Evolutionary conservation across 2,329 filamentous ascomycete species (phyloP), one percentile per base, ranked within the genome.

Genomic region (Sporothrix dimorphospora): DNA sequence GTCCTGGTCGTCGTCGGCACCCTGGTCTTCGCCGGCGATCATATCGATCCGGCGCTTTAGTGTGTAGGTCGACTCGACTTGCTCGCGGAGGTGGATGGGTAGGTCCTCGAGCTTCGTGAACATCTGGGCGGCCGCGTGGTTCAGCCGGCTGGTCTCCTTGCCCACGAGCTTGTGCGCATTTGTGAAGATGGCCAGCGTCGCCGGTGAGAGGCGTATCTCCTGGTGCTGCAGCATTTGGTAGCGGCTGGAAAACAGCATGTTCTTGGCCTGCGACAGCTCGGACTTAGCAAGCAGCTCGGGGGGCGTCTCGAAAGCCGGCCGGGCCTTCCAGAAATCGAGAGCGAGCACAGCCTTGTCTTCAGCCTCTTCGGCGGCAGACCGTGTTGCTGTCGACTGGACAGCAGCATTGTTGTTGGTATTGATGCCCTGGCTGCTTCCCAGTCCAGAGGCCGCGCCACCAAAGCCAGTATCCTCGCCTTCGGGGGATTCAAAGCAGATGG

Each of bases 91-190:
- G 77, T 94, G 91, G 21, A 85, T 83, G 76, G 91, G 89, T 34
- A 94, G 84, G 61, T 89, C 85, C 75, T 91, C 87, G 74, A 91
- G 93, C 71, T 90, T 86, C 34, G 90, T 85, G 81, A 94, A 94
- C 6, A 94, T 83, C 76, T 94, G 91, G 1, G 91, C 88, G 0
- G 91, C 92, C 1, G 91, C 92, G 57, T 87, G 82, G 19, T 91
- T 91, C 12, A 94, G 84, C 12, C 85, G 85, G 75, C 91, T 85
- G 0, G 91, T 93, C 79, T 94, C 91, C 11, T 87, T 86, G 74
- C 89, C 89, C 6, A 94, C 83, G 5, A 92, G 83, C 77, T 91
- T 89, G 79, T 95, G 92, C 0, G 89, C 89, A 73, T 92, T 89
- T 38, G 91, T 92, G 75, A 95, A 87, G 49, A 93, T 85, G 75